Base-by-base conservation (phyloP, 1,139 yeast genomes). In the Magnusiomyces tetraspermus region DNA sequence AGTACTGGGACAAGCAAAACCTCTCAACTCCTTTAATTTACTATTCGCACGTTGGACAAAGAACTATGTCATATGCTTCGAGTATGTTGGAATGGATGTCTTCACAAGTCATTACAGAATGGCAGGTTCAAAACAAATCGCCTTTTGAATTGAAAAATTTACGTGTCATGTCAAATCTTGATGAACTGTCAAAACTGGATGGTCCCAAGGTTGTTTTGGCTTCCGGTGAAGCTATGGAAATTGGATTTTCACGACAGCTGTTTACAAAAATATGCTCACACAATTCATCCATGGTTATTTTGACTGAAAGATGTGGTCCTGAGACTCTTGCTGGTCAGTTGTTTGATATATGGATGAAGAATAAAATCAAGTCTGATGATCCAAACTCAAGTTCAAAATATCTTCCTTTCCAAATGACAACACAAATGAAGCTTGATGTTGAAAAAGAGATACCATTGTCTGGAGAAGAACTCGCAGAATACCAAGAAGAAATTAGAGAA, bases 11-110 rank as follows among this genome's bases (percentile, higher is more conserved):
- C 54, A 75, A 78, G 46, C 76, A 78, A 2, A 78, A 82, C 15
- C 54, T 63, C 6, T 71, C 71, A 21, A 71, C 70, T 52, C 96
- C 96, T 0, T 82, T 94, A 13, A 72, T 86, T 48, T 76, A 88
- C 58, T 70, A 86, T 30, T 82, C 95, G 2, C 83, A 83, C 62
- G 83, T 90, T 1, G 95, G 95, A 21, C 79, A 88, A 1, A 82
- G 92, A 63, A 78, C 86, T 1, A 70, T 92, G 58, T 78, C 85
- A 41, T 88, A 85, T 65, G 96, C 97, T 0, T 80, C 89, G 21
- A 84, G 88, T 54, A 85, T 92, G 82, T 70, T 90, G 26, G 98
- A 94, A 70, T 94, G 97, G 97, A 85, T 92, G 92, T 82, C 95
- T 0, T 78, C 90, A 1, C 77, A 81, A 28, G 77, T 89, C 45